Base-by-base conservation (phyloP, 495 filamentous ascomycete genomes). In the Aspergillus indologenus region DNA sequence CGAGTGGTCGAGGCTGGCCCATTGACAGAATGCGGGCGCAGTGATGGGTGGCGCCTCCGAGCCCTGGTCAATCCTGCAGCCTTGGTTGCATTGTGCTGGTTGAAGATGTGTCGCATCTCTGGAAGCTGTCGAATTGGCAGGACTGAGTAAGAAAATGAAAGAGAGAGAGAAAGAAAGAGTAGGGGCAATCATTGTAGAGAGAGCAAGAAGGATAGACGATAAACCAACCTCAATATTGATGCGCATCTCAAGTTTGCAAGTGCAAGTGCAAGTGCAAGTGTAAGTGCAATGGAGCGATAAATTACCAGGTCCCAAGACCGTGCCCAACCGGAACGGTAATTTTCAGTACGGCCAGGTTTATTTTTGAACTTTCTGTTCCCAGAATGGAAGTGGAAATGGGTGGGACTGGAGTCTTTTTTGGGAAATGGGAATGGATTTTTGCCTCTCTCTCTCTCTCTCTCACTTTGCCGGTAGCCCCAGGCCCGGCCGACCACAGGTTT, bases 51-150 rank as follows among this genome's bases (percentile, higher is more conserved):
- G 63, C 63, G 63, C 51, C 55, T 56, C 48, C 40, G 34, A 60
- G 45, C 56, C 56, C 59, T 57, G 53, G 63, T 65, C 57, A 57
- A 20, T 31, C 54, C 51, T 65, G 62, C 59, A 61, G 53, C 51
- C 51, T 62, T 53, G 60, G 34, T 57, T 45, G 59, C 59, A 57
- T 57, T 24, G 23, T 26, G 24, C 51, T 34, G 46, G 56, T 52
- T 29, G 55, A 45, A 55, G 24, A 46, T 7, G 34, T 7, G 5
- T 40, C 12, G 5, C 34, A 7, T 40, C 5, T 8, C 6, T 40
- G 34, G 12, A 2, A n/a, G n/a, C n/a, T n/a, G n/a, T n/a, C n/a
- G n/a, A n/a, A n/a, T n/a, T n/a, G n/a, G n/a, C n/a, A n/a, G n/a
- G n/a, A n/a, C n/a, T n/a, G n/a, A n/a, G n/a, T n/a, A n/a, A n/a